Conservation (phyloP, 1,139 yeast species). For the Ashbya aceris region DNA sequence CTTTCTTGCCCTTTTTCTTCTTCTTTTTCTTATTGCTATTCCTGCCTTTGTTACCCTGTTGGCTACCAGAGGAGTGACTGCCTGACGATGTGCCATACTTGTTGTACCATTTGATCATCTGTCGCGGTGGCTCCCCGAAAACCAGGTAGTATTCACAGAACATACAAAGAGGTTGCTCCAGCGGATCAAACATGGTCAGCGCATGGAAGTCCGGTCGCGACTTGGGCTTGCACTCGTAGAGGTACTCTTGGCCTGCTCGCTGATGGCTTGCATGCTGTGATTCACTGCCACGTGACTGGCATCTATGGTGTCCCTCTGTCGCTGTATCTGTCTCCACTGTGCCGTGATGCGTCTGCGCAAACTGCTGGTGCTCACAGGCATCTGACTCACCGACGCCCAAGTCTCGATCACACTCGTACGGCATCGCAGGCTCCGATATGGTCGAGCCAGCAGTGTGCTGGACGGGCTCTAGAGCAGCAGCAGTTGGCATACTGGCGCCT, state of each 20-base stretch:
- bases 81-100: neutral
- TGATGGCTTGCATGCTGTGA: slow-evolving; percentile 3
- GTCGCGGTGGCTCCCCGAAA: slow-evolving; percentile 43
- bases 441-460: neutral
- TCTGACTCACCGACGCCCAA: neutral
- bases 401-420: neutral
- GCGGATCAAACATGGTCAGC: slow-evolving; percentile 5
- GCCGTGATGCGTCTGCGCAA: neutral
- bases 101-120: slow-evolving; percentile 39
- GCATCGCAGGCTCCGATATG: neutral
- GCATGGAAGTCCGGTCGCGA: slow-evolving; percentile 21
- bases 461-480: too few relatives aligned
- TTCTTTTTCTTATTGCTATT: slow-evolving; percentile 7
- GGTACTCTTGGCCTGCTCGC: neutral
- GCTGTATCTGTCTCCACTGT: neutral
- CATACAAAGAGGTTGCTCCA: slow-evolving; percentile 34
- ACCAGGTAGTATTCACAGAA: slow-evolving; percentile 55
- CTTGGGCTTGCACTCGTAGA: slow-evolving; percentile 7
- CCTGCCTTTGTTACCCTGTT: neutral
- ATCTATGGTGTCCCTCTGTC: neutral
- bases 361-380: neutral
- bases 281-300: neutral
- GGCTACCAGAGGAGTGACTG: neutral
- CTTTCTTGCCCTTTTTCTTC: slow-evolving; percentile 5
- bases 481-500: neutral